Evolutionary conservation across 768 basidiomycete species (phyloP).

Genomic region (Cubamyces sp.): DNA sequence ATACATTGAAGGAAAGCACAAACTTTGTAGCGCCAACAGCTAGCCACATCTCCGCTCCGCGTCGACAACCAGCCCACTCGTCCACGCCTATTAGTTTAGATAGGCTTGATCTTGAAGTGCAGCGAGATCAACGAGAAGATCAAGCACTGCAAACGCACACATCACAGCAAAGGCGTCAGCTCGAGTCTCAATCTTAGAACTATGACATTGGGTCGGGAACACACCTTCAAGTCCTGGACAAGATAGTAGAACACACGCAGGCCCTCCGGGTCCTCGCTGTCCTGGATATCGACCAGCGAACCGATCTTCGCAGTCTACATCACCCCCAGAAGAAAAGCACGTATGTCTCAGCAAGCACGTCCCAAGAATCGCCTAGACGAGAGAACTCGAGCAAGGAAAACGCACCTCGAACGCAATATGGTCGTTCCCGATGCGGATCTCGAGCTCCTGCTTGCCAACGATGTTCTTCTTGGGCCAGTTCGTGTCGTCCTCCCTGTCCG

Average conservation of each 20-base stretch:
- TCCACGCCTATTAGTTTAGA: slow-evolving; percentile 46
- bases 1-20: neutral
- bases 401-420: slow-evolving; percentile 96
- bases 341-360: neutral
- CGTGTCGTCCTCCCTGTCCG: slow-evolving; percentile 91
- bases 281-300: slow-evolving; percentile 93
- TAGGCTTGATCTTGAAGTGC: slow-evolving; percentile 99
- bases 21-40: neutral
- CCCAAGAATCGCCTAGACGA: neutral
- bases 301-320: slow-evolving; percentile 96
- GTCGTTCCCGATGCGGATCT: slow-evolving; percentile 91
- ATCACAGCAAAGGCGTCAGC: neutral
- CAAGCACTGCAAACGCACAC: slow-evolving; percentile 66
- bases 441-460: slow-evolving; percentile 97
- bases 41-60: neutral
- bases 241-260: slow-evolving; percentile 98
- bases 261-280: slow-evolving; percentile 96
- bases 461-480: slow-evolving; percentile 99
- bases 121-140: slow-evolving; percentile 98
- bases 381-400: neutral
- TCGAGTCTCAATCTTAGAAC: no score
- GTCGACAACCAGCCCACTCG: neutral
- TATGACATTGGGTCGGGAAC: slow-evolving; percentile 22
- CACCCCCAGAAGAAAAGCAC: neutral
- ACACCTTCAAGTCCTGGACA: slow-evolving; percentile 94